A percentile compares a stretch with the other conserved stretches of the same genome.
phyloP scores from a whole-genome alignment of 2,329 filamentous ascomycete genomes.

The Stylonectria norvegica region DNA sequence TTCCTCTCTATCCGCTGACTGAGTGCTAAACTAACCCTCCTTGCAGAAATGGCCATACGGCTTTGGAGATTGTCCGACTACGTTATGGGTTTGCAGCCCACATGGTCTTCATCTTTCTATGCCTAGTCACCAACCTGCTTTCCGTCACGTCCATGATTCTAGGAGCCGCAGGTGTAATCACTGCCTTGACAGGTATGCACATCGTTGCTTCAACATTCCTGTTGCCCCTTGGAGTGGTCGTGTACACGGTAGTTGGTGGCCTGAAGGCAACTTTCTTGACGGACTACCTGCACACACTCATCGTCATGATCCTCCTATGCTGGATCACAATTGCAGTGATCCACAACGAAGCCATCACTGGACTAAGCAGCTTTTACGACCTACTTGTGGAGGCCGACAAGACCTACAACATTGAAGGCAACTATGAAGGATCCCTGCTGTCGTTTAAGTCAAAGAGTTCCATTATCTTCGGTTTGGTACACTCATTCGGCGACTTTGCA shows the following conservation, averaged over 20 bases:
- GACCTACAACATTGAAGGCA: constrained; percentile 69
- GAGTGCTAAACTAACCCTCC: background rate
- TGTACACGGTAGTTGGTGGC: constrained; percentile 69
- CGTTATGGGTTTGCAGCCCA: constrained; percentile 7
- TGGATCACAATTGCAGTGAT: constrained; percentile 70
- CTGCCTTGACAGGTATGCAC: constrained; percentile 8
- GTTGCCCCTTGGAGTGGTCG: constrained; percentile 37
- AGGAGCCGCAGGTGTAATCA: constrained; percentile 10
- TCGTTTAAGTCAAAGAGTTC: constrained; percentile 78
- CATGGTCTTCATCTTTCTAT: constrained; percentile 10
- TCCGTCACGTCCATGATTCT: constrained; percentile 9
- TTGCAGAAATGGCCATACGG: constrained; percentile 6
- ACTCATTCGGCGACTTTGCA: constrained; percentile 65
- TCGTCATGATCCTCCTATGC: constrained; percentile 78
- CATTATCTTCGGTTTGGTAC: constrained; percentile 40
- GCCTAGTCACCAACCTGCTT: constrained; percentile 8
- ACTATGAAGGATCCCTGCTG: constrained; percentile 72
- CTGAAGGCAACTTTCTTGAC: constrained; percentile 81
- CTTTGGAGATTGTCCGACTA: constrained; percentile 8
- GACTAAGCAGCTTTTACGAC: constrained; percentile 70
- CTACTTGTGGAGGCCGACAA: constrained; percentile 63
- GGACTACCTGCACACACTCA: constrained; percentile 73
- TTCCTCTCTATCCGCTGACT: too few species aligned
- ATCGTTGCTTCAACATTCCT: constrained; percentile 9
- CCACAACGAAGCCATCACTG: constrained; percentile 64